These are phyloP conservation scores for Zygoascus biomembranicola DNA, from an alignment of 805 yeast species.

Conservation along the genomic window DNA sequence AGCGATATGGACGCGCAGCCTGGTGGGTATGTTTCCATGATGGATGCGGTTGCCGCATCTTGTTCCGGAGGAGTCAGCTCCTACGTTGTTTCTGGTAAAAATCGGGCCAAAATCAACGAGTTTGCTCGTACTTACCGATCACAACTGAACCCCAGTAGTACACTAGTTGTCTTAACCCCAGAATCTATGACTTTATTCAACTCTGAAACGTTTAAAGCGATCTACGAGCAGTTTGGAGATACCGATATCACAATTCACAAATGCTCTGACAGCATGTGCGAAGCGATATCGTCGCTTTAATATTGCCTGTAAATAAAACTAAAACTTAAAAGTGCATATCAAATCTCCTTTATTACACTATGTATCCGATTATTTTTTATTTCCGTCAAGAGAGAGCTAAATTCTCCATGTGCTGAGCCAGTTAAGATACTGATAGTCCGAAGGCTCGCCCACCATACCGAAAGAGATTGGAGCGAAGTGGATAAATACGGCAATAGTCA, in stretches of 20 bases:
- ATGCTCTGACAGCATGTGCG: not conserved
- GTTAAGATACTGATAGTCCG: slow-evolving; percentile 42
- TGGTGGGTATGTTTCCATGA: slow-evolving; percentile 18
- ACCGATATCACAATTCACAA: not conserved
- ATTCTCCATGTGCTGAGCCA: slow-evolving; percentile 53
- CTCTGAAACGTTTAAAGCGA: not conserved
- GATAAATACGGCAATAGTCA: slow-evolving; percentile 50
- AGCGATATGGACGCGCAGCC: slow-evolving; percentile 20
- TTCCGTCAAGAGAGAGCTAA: slow-evolving; percentile 2
- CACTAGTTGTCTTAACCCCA: slow-evolving; percentile 12
- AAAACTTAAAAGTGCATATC: not conserved
- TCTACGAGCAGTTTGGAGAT: not conserved
- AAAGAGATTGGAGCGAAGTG: slow-evolving; percentile 61
- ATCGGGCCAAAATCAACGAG: slow-evolving; percentile 2
- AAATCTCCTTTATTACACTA: not conserved
- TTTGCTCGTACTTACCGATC: slow-evolving; percentile 1
- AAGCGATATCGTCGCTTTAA: not conserved
- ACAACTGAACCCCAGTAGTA: slow-evolving; percentile 6
- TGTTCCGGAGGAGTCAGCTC: slow-evolving; percentile 12
- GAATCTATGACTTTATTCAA: slow-evolving; percentile 11
- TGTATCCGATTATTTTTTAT: not conserved
- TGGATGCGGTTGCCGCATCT: slow-evolving; percentile 11
- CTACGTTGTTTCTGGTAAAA: slow-evolving; percentile 12
- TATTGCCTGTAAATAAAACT: too few species aligned
- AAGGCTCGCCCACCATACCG: slow-evolving; percentile 63